Percentiles rank a stretch among this genome's conserved stretches.
Evolutionary conservation across 2,329 filamentous ascomycete species (phyloP).

Genomic region (Exophiala viscosa): DNA sequence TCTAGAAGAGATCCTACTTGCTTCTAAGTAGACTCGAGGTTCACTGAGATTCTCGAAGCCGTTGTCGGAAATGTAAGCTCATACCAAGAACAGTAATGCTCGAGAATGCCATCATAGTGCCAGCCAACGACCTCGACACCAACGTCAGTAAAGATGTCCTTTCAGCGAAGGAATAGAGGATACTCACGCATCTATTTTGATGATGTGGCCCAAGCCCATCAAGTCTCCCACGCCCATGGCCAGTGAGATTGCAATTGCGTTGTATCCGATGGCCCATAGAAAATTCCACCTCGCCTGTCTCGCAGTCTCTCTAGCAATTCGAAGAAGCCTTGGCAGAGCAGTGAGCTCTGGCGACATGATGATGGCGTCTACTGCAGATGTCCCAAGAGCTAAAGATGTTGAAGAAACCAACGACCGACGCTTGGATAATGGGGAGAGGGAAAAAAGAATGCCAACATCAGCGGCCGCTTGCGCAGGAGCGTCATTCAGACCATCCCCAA

Average conservation of each 20-base stretch:
- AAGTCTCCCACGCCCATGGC: constrained; percentile 51
- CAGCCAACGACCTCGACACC: constrained; percentile 2
- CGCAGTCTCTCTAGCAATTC: constrained; percentile 45
- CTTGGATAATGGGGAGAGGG: constrained; percentile 34
- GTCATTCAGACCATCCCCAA: constrained; percentile 77
- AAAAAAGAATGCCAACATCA: constrained; percentile 67
- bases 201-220: not conserved
- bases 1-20: too few relatives aligned
- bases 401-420: constrained; percentile 39
- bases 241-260: constrained; percentile 63
- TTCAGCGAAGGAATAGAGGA: not conserved
- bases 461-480: constrained; percentile 68
- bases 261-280: constrained; percentile 66
- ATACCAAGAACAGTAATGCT: constrained; percentile 10
- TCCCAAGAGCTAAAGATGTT: constrained; percentile 46
- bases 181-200: constrained; percentile 7
- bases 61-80: constrained; percentile 10
- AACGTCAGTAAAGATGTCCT: not conserved
- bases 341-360: constrained; percentile 57
- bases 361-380: constrained; percentile 64
- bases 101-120: constrained; percentile 22
- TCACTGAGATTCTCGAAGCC: not conserved
- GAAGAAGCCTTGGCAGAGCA: constrained; percentile 57
- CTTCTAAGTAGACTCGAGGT: too few relatives aligned
- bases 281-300: constrained; percentile 63